Evolutionary conservation across 1,284 basidiomycete genomes (phyloP).

Genomic region (Heterobasidion annosum): DNA sequence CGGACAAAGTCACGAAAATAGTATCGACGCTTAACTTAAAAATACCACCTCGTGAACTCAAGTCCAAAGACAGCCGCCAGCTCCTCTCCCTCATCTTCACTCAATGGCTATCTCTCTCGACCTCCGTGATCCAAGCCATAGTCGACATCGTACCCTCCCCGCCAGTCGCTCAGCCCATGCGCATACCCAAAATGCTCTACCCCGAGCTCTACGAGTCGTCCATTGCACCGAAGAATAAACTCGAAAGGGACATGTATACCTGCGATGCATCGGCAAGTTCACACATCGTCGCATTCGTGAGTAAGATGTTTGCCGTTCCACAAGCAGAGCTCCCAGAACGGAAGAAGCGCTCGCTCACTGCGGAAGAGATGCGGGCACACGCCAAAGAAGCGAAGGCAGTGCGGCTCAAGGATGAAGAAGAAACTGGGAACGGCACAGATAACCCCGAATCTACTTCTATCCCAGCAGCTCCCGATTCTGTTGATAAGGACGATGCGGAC

Average conservation of each 20-base stretch:
- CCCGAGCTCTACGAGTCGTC: conserved; percentile 60
- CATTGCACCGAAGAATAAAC: conserved; percentile 59
- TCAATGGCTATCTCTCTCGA: conserved; percentile 95
- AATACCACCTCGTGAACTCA: conserved; percentile 84
- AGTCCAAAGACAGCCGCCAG: conserved; percentile 82
- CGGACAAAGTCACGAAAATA: conserved; percentile 87
- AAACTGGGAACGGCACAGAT: conserved; percentile 14
- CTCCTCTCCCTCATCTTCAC: conserved; percentile 85
- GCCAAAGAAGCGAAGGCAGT: conserved; percentile 60
- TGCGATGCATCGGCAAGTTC: conserved; percentile 57
- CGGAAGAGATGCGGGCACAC: conserved; percentile 78
- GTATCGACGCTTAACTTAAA: conserved; percentile 79
- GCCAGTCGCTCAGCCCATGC: conserved; percentile 68
- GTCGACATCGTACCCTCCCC: conserved; percentile 93
- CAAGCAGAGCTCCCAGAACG: conserved; percentile 79
- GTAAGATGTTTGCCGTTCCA: conserved; percentile 96
- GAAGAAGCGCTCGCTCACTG: conserved; percentile 69
- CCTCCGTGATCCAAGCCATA: conserved; percentile 86
- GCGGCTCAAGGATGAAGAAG: conserved; percentile 22
- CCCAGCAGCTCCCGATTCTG: conserved; percentile 14
- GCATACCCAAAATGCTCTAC: conserved; percentile 92
- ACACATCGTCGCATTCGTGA: conserved; percentile 81
- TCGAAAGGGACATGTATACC: conserved; percentile 78
- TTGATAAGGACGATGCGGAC: conserved; percentile 15
- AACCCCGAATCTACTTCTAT: conserved; percentile 11